Evolutionary conservation across 2,329 filamentous ascomycete genomes (phyloP), one percentile per base, ranked within the genome.

Genomic region (Ascochyta koolunga): DNA sequence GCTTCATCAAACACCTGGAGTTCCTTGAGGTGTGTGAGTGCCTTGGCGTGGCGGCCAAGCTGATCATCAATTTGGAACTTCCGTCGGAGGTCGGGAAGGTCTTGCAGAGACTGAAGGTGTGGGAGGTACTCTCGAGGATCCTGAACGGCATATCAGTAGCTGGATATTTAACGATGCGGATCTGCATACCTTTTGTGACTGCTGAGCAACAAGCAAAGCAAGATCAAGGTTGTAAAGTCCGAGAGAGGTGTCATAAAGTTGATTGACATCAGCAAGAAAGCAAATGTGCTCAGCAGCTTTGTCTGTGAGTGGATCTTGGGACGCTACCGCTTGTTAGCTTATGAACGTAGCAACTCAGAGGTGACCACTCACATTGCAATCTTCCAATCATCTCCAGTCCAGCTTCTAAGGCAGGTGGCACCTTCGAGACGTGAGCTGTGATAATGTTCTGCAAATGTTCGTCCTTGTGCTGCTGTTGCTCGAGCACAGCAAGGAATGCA

Each of bases 91-190:
- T 85, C 81, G 0, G 89, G 77, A 63, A 96, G 82, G 56, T 87
- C 83, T 71, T 97, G 91, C 2, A 99, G 82, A 31, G 87, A 87
- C 69, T 96, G 93, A 44, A 99, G 86, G 70, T 98, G 98, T 4
- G 95, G 95, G 7, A 98, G 84, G 65, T 99, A 99, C 73, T 99
- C 95, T 63, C 92, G 83, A 1, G 95, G 95, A 66, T 99, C 95
- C 70, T 82, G 32, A 8, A 16, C 1, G 8, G 19, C 15, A 25
- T 10, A 45, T 50, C 13, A 48, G 37, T 25, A 21, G 33, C 10
- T 46, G 42, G 10, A 41, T 22, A 13, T 18, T 15, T 3, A 18
- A 10, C 1, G 19, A 13, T 1, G 42, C 4, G 7, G 11, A 3
- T 7, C 8, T 39, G n/a, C 38, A 19, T 72, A 81, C 80, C 71